phyloP scores from a whole-genome alignment of 768 basidiomycete genomes.

The Sporobolomyces roseus region DNA sequence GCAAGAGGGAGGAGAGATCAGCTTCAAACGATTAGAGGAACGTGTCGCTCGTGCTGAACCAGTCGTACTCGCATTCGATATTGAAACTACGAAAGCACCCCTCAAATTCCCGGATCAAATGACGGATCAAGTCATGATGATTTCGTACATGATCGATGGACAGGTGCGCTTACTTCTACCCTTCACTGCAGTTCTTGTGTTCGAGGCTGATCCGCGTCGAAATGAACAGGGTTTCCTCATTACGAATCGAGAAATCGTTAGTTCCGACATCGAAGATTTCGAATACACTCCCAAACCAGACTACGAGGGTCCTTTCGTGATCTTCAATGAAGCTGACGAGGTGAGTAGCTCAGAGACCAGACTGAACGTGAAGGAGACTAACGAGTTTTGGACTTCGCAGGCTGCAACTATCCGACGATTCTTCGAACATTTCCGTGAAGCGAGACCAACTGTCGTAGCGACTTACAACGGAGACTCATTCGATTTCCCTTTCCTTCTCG shows the following conservation, averaged over 20 bases:
- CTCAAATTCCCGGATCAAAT: constrained; percentile 95
- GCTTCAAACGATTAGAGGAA: constrained; percentile 66
- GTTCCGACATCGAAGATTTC: constrained; percentile 96
- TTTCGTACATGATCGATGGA: constrained; percentile 98
- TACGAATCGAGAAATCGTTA: constrained; percentile 93
- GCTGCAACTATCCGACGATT: constrained; percentile 75
- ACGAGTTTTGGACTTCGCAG: constrained; percentile 50
- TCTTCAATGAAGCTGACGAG: constrained; percentile 85
- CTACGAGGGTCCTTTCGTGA: constrained; percentile 90
- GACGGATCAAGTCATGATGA: constrained; percentile 99
- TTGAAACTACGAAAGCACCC: constrained; percentile 99
- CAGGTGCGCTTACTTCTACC: constrained; percentile 50
- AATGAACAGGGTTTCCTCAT: constrained; percentile 74
- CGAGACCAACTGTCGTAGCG: constrained; percentile 93
- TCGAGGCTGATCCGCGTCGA: not conserved
- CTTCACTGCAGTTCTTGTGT: not conserved
- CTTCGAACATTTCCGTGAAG: constrained; percentile 88
- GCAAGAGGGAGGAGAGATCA: constrained; percentile 63
- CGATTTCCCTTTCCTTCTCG: constrained; percentile 94
- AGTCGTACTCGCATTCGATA: constrained; percentile 98
- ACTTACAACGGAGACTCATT: constrained; percentile 99
- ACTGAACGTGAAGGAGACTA: not conserved
- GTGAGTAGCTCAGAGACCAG: constrained; percentile 54
- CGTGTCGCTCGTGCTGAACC: constrained; percentile 98
- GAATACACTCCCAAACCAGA: constrained; percentile 98